These are phyloP conservation scores for Eragrostis curvula DNA, from an alignment of 176 grass and related monocot genomes.

Conservation along the genomic window DNA sequence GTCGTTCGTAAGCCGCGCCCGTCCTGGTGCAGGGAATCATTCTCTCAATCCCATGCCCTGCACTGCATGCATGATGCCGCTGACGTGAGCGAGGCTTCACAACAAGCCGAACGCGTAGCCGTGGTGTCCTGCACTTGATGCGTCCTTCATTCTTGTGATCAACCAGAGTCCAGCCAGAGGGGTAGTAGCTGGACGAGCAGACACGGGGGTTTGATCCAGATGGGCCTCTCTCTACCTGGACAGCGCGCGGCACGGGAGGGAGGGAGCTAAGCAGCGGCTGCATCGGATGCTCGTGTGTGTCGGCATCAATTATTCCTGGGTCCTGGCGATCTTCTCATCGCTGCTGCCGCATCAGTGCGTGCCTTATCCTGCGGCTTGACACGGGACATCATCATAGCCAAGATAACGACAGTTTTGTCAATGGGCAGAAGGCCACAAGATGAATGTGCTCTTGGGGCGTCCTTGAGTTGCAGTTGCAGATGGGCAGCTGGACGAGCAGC, in stretches of 20 bases:
- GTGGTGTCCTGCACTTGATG: neutral
- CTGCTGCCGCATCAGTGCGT: neutral
- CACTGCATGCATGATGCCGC: neutral
- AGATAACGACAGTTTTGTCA: neutral
- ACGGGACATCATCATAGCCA: slow-evolving; percentile 36
- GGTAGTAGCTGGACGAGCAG: too few relatives aligned
- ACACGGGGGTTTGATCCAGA: neutral
- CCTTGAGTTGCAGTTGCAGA: too few relatives aligned
- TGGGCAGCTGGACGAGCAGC: too few relatives aligned
- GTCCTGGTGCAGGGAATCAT: slow-evolving; percentile 27
- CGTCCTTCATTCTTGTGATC: neutral
- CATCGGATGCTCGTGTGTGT: slow-evolving; percentile 45
- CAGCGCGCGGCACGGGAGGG: neutral
- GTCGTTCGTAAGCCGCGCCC: neutral
- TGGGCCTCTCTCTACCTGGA: neutral
- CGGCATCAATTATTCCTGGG: slow-evolving; percentile 34
- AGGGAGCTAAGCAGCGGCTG: neutral
- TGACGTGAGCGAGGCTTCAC: neutral
- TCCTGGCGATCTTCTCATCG: neutral
- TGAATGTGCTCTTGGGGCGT: slow-evolving; percentile 21
- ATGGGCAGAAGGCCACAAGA: slow-evolving; percentile 24
- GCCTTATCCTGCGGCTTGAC: slow-evolving; percentile 13
- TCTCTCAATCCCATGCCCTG: neutral
- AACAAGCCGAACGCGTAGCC: neutral
- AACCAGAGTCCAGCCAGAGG: neutral